Evolutionary conservation across 2,329 filamentous ascomycete genomes (phyloP), one percentile per base, ranked within the genome.

Genomic region (Stemphylium vesicarium): DNA sequence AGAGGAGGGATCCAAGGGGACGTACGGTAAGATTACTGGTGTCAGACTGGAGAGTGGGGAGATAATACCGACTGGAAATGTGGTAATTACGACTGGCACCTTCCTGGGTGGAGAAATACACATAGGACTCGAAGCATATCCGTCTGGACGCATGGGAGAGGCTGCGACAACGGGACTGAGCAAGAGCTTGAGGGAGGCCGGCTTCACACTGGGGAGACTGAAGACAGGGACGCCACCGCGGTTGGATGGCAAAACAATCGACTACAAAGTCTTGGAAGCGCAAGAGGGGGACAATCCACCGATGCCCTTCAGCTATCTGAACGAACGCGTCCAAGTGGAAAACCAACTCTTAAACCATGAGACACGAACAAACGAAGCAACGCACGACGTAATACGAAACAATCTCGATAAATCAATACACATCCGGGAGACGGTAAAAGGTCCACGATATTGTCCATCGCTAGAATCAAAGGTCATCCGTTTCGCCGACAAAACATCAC

Each of bases 371-470:
- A 98, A 96, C 70, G 82, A 88, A 43, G 84, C 82, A 4, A 87
- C 92, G 0, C 95, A 99, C 76, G 85, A 90, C 13, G 85, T 99
- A 44, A 89, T 97, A 56, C 86, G 92, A 40, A 85, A 86, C 6
- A 97, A 98, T 69, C 85, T 99, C n/a, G 90, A 96, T 71, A 96
- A 96, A 72, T 96, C 92, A 0, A 90, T 99, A 32, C 95, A 99
- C 72, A 98, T 99, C 59, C 87, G 95, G 20, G 95, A 99, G 75
- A 94, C 92, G 0, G 91, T 99, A 47, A 95, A 92, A 69, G 95
- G 95, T 0, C 95, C 95, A 1, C 85, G 95, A 56, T 99, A 99
- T 72, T 99, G 95, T 69, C 95, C 95, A 2, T 98, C 94, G 0
- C 80, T 99, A 4, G 95, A 99, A 77, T 92, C 92, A 13, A 99